These are phyloP conservation scores for Neonectria faginata DNA, from an alignment of 2,329 filamentous ascomycete species.

Conservation along the genomic window DNA sequence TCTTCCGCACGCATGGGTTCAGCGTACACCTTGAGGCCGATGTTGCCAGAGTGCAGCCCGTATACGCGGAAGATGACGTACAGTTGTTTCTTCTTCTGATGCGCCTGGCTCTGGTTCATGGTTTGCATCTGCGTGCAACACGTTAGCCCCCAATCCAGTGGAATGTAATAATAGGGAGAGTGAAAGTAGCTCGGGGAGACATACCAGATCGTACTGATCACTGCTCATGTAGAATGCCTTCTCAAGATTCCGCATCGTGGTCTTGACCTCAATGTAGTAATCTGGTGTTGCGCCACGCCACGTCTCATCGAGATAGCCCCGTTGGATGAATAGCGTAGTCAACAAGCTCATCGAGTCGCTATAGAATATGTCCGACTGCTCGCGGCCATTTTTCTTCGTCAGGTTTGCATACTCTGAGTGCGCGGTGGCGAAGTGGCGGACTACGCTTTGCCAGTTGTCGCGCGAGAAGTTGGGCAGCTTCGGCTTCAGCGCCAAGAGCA, in stretches of 20 bases:
- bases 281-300: neutral
- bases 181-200: neutral
- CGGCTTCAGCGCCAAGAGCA: neutral
- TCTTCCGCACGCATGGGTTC: neutral
- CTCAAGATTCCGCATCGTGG: neutral
- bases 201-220: neutral
- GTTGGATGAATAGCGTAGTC: neutral
- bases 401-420: neutral
- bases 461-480: neutral
- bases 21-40: neutral
- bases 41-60: neutral
- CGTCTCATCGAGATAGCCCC: neutral
- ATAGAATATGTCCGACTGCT: neutral
- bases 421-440: neutral
- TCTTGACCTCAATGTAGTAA: constrained; percentile 1
- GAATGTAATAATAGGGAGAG: too few species aligned
- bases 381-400: neutral
- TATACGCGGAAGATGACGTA: neutral
- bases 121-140: neutral
- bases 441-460: constrained; percentile 1
- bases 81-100: neutral
- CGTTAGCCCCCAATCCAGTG: neutral
- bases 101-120: neutral
- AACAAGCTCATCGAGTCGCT: neutral
- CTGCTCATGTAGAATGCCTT: neutral